A percentile compares a stretch with the other conserved stretches of the same genome.
phyloP scores from a whole-genome alignment of 2,329 filamentous ascomycete species.

The Penicillium sp. region DNA sequence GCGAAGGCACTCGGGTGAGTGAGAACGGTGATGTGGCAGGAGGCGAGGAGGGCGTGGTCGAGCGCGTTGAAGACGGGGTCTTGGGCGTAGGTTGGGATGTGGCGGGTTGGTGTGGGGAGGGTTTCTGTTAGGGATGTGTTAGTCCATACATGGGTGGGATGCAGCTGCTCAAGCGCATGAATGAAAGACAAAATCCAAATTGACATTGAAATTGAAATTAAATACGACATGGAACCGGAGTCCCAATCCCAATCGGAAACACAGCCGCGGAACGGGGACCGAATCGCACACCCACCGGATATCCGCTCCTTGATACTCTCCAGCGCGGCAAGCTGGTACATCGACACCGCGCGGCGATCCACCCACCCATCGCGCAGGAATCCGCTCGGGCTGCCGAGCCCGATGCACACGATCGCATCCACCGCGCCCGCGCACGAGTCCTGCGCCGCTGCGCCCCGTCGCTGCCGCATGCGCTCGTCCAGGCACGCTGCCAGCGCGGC shows the following conservation, averaged over 20 bases:
- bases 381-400: slow-evolving; percentile 43
- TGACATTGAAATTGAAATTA: too few species aligned
- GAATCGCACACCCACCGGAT: slow-evolving; percentile 19
- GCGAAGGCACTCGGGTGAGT: slow-evolving; percentile 54
- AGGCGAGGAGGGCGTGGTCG: slow-evolving; percentile 39
- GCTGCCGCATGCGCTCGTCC: slow-evolving; percentile 1
- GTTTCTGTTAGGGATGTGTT: too few species aligned
- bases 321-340: slow-evolving; percentile 43
- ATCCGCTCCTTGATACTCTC: slow-evolving; percentile 28
- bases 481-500: slow-evolving; percentile 15
- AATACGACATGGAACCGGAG: too few species aligned
- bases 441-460: neutral
- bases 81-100: slow-evolving; percentile 49
- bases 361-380: slow-evolving; percentile 44
- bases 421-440: slow-evolving; percentile 8
- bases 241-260: too few species aligned
- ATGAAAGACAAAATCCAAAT: too few species aligned
- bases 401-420: slow-evolving; percentile 39
- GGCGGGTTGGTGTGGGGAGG: too few species aligned
- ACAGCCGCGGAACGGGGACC: neutral
- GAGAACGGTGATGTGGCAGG: slow-evolving; percentile 39
- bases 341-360: slow-evolving; percentile 40
- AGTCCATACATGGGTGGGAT: too few species aligned
- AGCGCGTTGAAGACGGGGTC: slow-evolving; percentile 52
- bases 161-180: too few species aligned